Base-by-base conservation (phyloP, 2,329 filamentous ascomycete species). In the Xylariaceae sp. region DNA sequence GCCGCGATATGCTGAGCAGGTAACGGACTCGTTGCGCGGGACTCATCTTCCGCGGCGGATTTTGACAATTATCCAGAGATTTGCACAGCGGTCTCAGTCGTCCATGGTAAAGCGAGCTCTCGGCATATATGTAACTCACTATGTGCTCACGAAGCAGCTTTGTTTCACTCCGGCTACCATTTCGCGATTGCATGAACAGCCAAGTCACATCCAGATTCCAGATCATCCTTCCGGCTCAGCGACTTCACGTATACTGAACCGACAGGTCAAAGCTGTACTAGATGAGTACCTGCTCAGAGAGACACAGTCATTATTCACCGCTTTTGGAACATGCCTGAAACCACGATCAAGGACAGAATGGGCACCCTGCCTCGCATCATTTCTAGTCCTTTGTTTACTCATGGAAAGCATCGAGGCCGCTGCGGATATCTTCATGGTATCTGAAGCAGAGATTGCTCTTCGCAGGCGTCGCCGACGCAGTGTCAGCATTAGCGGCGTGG, bases 381-480 rank as follows among this genome's bases (percentile, higher is more conserved):
- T 83, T 60, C 66, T 83, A 11, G 74, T 81, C 3, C 71, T 83
- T 31, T 82, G 79, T 56, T 70, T 83, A 36, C 81, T 82, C 62
- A 82, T 83, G 79, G 80, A 83, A 67, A 69, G 75, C 19, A 74
- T 82, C 47, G 79, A 82, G 67, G 71, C 74, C 31, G 74, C 78
- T 7, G 71, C 78, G 31, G 79, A 83, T 66, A 70, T 69, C 9
- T 82, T 79, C 59, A 75, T 78, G 45, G 67, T 78, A 11, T 70
- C 74, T 28, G 72, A 79, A 58, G 80, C 78, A 62, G 76, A 82
- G 66, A 71, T 79, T 59, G 68, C 70, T 52, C 59, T 75, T 51
- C 70, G 72, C 39, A 72, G 71, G 52, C 64, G 64, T 43, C 22
- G 22, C 22, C 50, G 62, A 7, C 54, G 36, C 38, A 49, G 52